Base-by-base conservation (phyloP, 495 filamentous ascomycete species). In the Neurospora sp. region DNA sequence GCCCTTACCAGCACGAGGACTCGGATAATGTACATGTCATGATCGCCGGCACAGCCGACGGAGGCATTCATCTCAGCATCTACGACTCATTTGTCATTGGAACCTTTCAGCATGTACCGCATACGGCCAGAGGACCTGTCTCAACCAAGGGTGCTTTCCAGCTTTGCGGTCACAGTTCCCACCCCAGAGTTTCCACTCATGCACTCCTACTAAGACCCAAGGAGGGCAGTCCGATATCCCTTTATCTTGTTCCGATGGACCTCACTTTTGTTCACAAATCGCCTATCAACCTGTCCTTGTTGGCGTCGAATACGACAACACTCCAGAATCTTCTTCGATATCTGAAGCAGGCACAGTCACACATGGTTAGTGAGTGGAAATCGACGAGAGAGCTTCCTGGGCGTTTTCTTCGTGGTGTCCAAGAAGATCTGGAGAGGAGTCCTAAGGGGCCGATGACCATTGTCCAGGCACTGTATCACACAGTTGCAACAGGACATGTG, bases 1-100 rank as follows among this genome's bases (percentile, higher is more conserved):
- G 89, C 69, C 86, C 90, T 3, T 84, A 87, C 37, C 82, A 85
- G 54, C 86, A 87, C 66, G 87, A 87, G 62, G 89, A 90, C 39
- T 88, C 89, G 73, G 87, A 94, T 73, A 85, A 88, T 4, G 91
- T 97, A 11, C 92, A 98, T 82, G 90, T 96, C 17, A 88, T 99
- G 73, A 82, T 97, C 5, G 87, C 92, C 3, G 93, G 91, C 4
- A 92, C 90, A n/a, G 85, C 88, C 72, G 89, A 94, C 77, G 93
- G 94, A 38, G 88, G 84, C n/a, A 86, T 97, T 39, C 90, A 94
- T 75, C 82, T 97, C 38, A 92, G 91, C 72, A 93, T 97, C 71
- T 97, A 96, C 80, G 93, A 97, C 78, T 95, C 92, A 19, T 94
- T 98, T 76, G 86, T 92, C 71, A 92, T 97, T 72, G 94, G 96